Conservation (phyloP, 345 rosid species). For the Arabidopsis thaliana region TAIR10.1 NC_003070.9:22417001-22417500, state of each 20-base stretch:
- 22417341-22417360: slow-evolving; percentile 21
- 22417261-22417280: background rate
- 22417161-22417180: slow-evolving; percentile 45
- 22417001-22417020: slow-evolving; percentile 19
- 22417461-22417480: too few relatives aligned
- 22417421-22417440: too few relatives aligned
- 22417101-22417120: background rate
- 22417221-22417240: slow-evolving; percentile 37
- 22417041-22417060: background rate
- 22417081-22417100: background rate
- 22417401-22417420: background rate
- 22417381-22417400: slow-evolving; percentile 7
- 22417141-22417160: slow-evolving; percentile 20
- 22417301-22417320: slow-evolving; percentile 12
- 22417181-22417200: slow-evolving; percentile 2
- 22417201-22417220: background rate
- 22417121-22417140: slow-evolving; percentile 21
- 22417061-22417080: background rate
- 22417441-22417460: too few relatives aligned
- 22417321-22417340: background rate
- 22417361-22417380: slow-evolving; percentile 18
- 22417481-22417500: too few relatives aligned
- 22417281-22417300: background rate
- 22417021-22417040: slow-evolving; percentile 15
- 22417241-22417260: background rate